Conservation (phyloP, 257 asterid species). For the Catharanthus roseus region DNA sequence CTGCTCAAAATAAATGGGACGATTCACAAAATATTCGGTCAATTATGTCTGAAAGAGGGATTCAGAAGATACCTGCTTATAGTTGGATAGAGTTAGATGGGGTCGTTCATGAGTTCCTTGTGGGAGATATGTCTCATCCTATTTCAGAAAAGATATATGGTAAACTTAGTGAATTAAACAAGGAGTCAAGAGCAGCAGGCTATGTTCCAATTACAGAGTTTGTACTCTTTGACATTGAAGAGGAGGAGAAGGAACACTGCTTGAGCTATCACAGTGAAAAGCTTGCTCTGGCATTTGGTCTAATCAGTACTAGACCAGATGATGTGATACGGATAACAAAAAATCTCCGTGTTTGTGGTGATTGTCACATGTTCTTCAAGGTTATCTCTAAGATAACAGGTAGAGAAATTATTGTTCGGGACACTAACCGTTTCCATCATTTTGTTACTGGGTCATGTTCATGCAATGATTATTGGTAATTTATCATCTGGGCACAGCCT, state of each 20-base stretch:
- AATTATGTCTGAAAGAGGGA: slow-evolving; percentile 21
- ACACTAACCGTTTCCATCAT: slow-evolving; percentile 39
- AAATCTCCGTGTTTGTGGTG: slow-evolving; percentile 45
- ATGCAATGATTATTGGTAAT: slow-evolving; percentile 37
- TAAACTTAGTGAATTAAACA: slow-evolving; percentile 32
- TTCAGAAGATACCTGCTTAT: slow-evolving; percentile 39
- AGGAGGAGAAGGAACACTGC: slow-evolving; percentile 42
- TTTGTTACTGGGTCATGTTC: slow-evolving; percentile 37
- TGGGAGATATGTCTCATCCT: slow-evolving; percentile 37
- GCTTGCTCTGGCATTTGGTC: slow-evolving; percentile 44
- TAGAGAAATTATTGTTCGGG: slow-evolving; percentile 35
- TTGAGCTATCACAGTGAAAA: slow-evolving; percentile 43
- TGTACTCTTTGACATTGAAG: slow-evolving; percentile 43
- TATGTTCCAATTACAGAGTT: slow-evolving; percentile 36
- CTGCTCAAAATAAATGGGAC: slow-evolving; percentile 34
- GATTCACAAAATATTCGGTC: slow-evolving; percentile 33
- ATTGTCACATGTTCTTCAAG: slow-evolving; percentile 36
- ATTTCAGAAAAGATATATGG: slow-evolving; percentile 30
- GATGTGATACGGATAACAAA: slow-evolving; percentile 32
- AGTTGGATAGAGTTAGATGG: slow-evolving; percentile 44
- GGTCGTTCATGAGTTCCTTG: slow-evolving; percentile 43
- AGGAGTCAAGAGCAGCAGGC: slow-evolving; percentile 30
- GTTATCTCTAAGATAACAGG: slow-evolving; percentile 30
- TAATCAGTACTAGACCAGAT: slow-evolving; percentile 22
- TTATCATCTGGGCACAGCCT: background rate